Evolutionary conservation across 1,284 basidiomycete genomes (phyloP).

Genomic region (Moesziomyces parantarcticus): DNA sequence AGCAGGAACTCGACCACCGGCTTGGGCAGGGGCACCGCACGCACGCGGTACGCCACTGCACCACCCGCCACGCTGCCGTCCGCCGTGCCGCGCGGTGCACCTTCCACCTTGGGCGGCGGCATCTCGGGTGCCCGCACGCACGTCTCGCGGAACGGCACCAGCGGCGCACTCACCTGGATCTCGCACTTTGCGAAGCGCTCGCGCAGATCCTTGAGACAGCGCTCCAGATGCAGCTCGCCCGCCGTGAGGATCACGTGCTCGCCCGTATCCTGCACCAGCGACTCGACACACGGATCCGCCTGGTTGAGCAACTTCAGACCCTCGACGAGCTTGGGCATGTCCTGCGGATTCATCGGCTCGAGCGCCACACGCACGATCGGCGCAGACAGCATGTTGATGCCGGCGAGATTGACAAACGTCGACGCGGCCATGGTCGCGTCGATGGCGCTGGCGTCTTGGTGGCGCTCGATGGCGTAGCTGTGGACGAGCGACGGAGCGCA

Average conservation of each 20-base stretch:
- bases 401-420: slow-evolving; percentile 61
- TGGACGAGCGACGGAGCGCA: slow-evolving; percentile 72
- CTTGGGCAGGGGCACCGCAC: slow-evolving; percentile 82
- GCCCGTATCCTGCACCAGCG: slow-evolving; percentile 94
- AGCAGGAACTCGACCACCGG: slow-evolving; percentile 79
- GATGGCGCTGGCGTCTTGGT: slow-evolving; percentile 23
- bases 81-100: slow-evolving; percentile 82
- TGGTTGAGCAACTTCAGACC: slow-evolving; percentile 91
- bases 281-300: slow-evolving; percentile 96
- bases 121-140: slow-evolving; percentile 80
- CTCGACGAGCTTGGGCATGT: slow-evolving; percentile 89
- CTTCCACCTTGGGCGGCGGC: slow-evolving; percentile 81
- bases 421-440: slow-evolving; percentile 18
- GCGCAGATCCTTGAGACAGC: slow-evolving; percentile 92
- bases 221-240: slow-evolving; percentile 95
- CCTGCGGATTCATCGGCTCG: slow-evolving; percentile 83
- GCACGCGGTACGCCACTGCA: slow-evolving; percentile 83
- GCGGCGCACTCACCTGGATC: slow-evolving; percentile 92
- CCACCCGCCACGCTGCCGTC: slow-evolving; percentile 77
- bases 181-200: slow-evolving; percentile 94
- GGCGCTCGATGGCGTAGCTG: slow-evolving; percentile 30
- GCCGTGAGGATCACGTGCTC: slow-evolving; percentile 97
- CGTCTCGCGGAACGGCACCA: slow-evolving; percentile 97
- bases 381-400: slow-evolving; percentile 69
- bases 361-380: slow-evolving; percentile 96